Evolutionary conservation across 2,329 filamentous ascomycete genomes (phyloP).

Genomic region (Hymenoscyphus occultus): DNA sequence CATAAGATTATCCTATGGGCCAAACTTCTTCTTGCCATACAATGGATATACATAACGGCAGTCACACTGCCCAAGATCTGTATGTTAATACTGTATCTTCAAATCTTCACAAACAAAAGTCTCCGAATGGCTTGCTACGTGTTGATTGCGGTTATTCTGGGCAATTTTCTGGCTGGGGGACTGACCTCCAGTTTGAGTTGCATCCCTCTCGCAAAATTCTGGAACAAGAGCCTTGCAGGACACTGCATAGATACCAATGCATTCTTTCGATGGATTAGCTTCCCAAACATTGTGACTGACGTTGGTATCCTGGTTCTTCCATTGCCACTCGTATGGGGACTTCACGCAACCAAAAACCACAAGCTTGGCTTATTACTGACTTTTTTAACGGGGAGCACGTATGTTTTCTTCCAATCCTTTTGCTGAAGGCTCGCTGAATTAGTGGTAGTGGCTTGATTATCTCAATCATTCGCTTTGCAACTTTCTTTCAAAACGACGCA

Average conservation of each 20-base stretch:
- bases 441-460: constrained; percentile 1
- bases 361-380: not conserved
- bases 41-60: not conserved
- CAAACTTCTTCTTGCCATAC: constrained; percentile 1
- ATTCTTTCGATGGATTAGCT: constrained; percentile 5
- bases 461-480: constrained; percentile 4
- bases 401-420: not conserved
- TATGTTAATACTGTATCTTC: constrained; percentile 3
- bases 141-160: not conserved
- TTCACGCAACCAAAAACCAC: constrained; percentile 2
- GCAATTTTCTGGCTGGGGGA: not conserved
- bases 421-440: not conserved
- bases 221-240: not conserved
- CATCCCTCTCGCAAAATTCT: not conserved
- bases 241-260: constrained; percentile 6
- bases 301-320: constrained; percentile 6
- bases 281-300: constrained; percentile 4
- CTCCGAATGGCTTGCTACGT: constrained; percentile 1
- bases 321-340: not conserved
- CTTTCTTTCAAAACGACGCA: not conserved
- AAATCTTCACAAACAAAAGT: not conserved
- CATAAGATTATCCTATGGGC: constrained; percentile 3
- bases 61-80: not conserved
- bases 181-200: not conserved
- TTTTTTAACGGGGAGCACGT: constrained; percentile 1